Base-by-base conservation (phyloP, 768 basidiomycete genomes). In the Leccinum aurantiacum region DNA sequence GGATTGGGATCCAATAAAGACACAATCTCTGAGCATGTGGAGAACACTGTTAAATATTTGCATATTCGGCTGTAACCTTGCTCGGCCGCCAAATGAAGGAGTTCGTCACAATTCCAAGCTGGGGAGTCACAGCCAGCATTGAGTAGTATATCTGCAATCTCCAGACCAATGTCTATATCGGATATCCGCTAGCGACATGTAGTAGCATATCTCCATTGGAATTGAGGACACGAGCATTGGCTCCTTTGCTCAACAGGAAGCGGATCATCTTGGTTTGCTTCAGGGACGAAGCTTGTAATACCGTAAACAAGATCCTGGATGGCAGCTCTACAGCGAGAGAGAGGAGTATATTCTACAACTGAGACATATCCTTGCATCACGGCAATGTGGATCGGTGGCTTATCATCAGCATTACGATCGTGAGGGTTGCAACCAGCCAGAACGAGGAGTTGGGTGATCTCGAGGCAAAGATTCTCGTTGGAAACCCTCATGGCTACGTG, bases 211-310 rank as follows among this genome's bases (percentile, higher is more conserved):
- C 48, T 4, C 31, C 33, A 15, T 33, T 9, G 7, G 22, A 13
- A 17, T 29, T 27, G 37, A 49, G 19, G 24, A 24, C n/a, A 27
- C 19, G 22, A 14, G 46, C 4, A 8, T 54, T 25, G 7, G 57
- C 60, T 33, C 57, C 44, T 6, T 53, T 53, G 0, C 7, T 14
- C 10, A 61, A 6, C 6, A 63, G 54, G 2, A 61, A 38, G 13
- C 25, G 41, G 24, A 59, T 9, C 57, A 61, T 53, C 17, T 33
- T 13, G 47, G 25, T 35, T 49, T 35, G n/a, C 14, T 53, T 54
- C 14, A 7, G 3, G 5, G 4, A 7, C 2, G 35, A 4, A 15
- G 5, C 31, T 5, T 44, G 49, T 6, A 52, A 11, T 5, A 27
- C 58, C 2, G 53, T 13, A 25, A 59, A 55, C n/a, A 59, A 41